Conservation (phyloP, 1,284 basidiomycete species). For the Neolentinus lepideus region DNA sequence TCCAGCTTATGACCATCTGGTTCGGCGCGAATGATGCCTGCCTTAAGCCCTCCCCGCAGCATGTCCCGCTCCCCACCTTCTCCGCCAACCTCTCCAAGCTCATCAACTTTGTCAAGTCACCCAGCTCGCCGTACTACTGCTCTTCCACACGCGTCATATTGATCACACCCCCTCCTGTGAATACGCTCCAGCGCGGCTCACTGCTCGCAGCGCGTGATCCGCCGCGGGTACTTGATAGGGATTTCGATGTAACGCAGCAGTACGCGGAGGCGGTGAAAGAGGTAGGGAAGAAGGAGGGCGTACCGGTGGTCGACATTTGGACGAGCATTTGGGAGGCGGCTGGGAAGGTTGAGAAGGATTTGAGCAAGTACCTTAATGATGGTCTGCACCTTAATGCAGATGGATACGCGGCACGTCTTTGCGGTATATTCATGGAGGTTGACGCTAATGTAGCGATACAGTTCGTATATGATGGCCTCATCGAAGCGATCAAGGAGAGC, state of each 20-base stretch:
- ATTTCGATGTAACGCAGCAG: slow-evolving; percentile 48
- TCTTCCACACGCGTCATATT: slow-evolving; percentile 74
- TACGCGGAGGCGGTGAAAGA: slow-evolving; percentile 69
- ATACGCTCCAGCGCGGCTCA: slow-evolving; percentile 44
- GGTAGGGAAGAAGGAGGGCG: slow-evolving; percentile 43
- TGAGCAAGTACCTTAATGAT: slow-evolving; percentile 51
- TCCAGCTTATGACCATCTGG: slow-evolving; percentile 79
- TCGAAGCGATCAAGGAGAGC: slow-evolving; percentile 44
- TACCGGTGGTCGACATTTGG: slow-evolving; percentile 71
- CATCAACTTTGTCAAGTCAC: slow-evolving; percentile 52
- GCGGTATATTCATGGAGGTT: slow-evolving; percentile 28
- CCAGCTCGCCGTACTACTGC: slow-evolving; percentile 60
- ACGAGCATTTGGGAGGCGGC: slow-evolving; percentile 57
- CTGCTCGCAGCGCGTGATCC: slow-evolving; percentile 18
- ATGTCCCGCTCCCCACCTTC: slow-evolving; percentile 67
- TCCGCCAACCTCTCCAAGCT: slow-evolving; percentile 59
- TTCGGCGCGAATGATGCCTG: slow-evolving; percentile 78
- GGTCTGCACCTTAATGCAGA: slow-evolving; percentile 71
- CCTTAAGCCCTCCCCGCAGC: slow-evolving; percentile 38
- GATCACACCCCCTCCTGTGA: slow-evolving; percentile 81
- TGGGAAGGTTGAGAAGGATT: slow-evolving; percentile 44
- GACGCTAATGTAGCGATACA: slow-evolving; percentile 17
- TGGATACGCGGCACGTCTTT: slow-evolving; percentile 46
- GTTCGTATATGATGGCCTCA: slow-evolving; percentile 62
- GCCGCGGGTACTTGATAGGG: slow-evolving; percentile 18